Conservation (phyloP, 305 asterid genomes). For the Rubia balearica region DNA sequence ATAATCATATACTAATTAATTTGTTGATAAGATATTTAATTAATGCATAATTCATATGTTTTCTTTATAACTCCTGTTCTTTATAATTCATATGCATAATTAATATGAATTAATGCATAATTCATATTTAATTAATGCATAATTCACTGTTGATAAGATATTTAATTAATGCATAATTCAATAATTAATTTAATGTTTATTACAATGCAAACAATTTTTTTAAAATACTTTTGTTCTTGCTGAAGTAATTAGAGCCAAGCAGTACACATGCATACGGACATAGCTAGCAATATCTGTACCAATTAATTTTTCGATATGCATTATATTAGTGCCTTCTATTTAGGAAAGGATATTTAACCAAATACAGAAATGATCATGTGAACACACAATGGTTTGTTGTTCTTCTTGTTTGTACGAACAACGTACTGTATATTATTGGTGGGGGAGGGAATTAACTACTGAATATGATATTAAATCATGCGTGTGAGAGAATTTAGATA, state of each 20-base stretch:
- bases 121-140: no score
- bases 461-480: neutral
- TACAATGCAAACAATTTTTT: neutral
- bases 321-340: conserved; percentile 12
- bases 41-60: neutral
- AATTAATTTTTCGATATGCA: neutral
- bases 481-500: no score
- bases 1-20: neutral
- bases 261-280: conserved; percentile 9
- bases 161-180: conserved; percentile 10
- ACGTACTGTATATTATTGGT: neutral
- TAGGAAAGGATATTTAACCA: neutral
- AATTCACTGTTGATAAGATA: no score
- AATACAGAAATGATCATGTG: neutral
- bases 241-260: neutral
- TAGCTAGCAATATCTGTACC: conserved; percentile 12
- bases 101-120: no score
- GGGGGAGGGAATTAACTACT: neutral
- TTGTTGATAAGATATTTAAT: neutral
- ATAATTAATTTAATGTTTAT: neutral
- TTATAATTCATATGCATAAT: no score
- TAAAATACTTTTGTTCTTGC: neutral
- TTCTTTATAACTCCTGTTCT: neutral
- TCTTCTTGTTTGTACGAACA: neutral
- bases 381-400: neutral